Evolutionary conservation across 78 protist species (phyloP).

Genomic region (Cavenderia fasciculata): DNA sequence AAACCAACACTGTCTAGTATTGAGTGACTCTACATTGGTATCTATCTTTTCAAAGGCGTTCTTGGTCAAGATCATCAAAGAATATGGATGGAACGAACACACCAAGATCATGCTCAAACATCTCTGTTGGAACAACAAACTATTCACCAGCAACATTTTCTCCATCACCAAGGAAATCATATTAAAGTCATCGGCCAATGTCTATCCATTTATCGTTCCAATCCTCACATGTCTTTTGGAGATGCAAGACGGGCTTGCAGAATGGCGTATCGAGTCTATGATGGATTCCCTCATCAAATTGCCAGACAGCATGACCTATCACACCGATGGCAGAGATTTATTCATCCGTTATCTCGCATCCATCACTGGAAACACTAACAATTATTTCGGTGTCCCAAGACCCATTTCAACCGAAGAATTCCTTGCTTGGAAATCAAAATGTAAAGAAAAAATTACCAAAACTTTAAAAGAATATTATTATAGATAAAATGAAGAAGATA

Average conservation of each 20-base stretch:
- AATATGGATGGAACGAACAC: slow-evolving; percentile 60
- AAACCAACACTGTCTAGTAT: background rate
- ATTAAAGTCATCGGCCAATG: slow-evolving; percentile 5
- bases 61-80: slow-evolving; percentile 48
- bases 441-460: slow-evolving; percentile 25
- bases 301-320: slow-evolving; percentile 32
- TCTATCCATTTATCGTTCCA: slow-evolving; percentile 3
- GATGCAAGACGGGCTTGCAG: slow-evolving; percentile 11
- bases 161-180: slow-evolving; percentile 43
- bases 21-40: background rate
- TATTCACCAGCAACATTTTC: slow-evolving; percentile 10
- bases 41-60: slow-evolving; percentile 3
- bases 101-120: slow-evolving; percentile 12
- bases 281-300: slow-evolving; percentile 23
- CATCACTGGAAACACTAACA: slow-evolving; percentile 5
- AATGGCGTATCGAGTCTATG: slow-evolving; percentile 58
- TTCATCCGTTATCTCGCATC: slow-evolving; percentile 3
- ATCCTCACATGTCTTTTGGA: slow-evolving; percentile 10
- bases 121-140: slow-evolving; percentile 44
- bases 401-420: slow-evolving; percentile 30
- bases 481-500: background rate
- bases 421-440: slow-evolving; percentile 4
- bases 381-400: background rate
- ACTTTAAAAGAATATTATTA: slow-evolving; percentile 36
- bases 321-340: slow-evolving; percentile 22